These are phyloP conservation scores for Coelastrella sp. DNA, from an alignment of 139 green algal genomes.

Conservation along the genomic window DNA sequence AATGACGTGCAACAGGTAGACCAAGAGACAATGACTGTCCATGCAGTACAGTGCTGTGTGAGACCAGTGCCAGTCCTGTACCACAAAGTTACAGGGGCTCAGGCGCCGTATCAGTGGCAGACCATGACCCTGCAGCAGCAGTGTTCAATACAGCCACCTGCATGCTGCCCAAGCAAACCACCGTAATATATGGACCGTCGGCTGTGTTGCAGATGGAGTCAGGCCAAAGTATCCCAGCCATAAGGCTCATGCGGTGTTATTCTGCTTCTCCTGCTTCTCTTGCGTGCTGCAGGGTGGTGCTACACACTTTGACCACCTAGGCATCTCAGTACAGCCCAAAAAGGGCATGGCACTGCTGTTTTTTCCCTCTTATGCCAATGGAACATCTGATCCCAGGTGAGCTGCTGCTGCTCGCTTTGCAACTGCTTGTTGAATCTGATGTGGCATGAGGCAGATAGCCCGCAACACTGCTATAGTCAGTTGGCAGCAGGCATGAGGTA, in stretches of 20 bases:
- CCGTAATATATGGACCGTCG: background rate
- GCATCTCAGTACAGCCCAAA: constrained; percentile 66
- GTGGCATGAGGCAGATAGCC: background rate
- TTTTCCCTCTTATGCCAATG: constrained; percentile 78
- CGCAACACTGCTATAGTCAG: background rate
- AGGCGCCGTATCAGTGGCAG: too few relatives aligned
- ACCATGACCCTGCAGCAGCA: too few relatives aligned
- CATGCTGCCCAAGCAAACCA: too few relatives aligned
- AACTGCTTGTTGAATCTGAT: background rate
- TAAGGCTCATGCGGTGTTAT: background rate
- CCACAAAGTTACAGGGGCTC: too few relatives aligned
- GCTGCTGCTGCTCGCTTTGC: background rate
- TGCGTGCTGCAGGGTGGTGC: constrained; percentile 59
- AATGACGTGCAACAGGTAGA: constrained; percentile 61
- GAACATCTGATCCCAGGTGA: constrained; percentile 58
- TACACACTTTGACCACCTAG: constrained; percentile 77
- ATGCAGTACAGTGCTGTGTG: background rate
- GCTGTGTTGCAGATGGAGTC: background rate
- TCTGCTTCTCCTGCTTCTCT: background rate
- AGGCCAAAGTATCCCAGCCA: background rate
- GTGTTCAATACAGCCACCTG: too few relatives aligned
- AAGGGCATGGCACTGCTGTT: constrained; percentile 80
- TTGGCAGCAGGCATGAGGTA: background rate
- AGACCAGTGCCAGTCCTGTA: too few relatives aligned
- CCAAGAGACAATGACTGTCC: background rate